Base-by-base conservation (phyloP, 1,139 yeast species). In the Geotrichum klebahnii region DNA sequence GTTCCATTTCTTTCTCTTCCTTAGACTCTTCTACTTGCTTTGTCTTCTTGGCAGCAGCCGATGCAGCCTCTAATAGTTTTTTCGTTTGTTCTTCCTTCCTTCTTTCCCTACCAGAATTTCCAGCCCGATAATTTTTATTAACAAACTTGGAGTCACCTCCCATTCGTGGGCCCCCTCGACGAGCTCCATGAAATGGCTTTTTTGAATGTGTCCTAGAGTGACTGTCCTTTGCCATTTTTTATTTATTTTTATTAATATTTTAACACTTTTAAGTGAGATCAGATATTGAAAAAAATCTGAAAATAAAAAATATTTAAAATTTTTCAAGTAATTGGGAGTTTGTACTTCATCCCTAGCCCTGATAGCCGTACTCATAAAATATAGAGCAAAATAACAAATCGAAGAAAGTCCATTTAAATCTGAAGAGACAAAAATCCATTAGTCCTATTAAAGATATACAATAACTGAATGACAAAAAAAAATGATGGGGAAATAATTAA, bases 61-160 rank as follows among this genome's bases (percentile, higher is more conserved):
- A 39, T 22, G 46, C 51, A 9, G 51, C 51, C n/a, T 42, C 36
- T 24, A 48, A 37, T 36, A 48, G 26, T 31, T 43, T 48, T 17
- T 42, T 48, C 5, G 51, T 48, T 14, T 48, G 26, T 24, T 48
- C 44, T 23, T 43, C 51, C 16, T 36, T 29, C 17, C 24, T 17
- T 12, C 19, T 40, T 16, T 40, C 44, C n/a, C 24, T 29, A 10
- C 19, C 41, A 37, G 14, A 10, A 14, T 22, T 37, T 24, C 5
- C 24, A 40, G 3, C 16, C 4, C 24, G 14, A 6, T 12, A 8
- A 2, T 24, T 28, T 26, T 40, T 40, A 23, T 8, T 31, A 23
- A 40, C 36, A 24, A 10, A 26, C 29, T 10, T 26, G 10, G 29
- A 10, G 29, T 10, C 29, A 26, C 29, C 10, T 6, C 10, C 29